Conservation (phyloP, 805 yeast genomes). For the Wickerhamomyces sydowiorum region DNA sequence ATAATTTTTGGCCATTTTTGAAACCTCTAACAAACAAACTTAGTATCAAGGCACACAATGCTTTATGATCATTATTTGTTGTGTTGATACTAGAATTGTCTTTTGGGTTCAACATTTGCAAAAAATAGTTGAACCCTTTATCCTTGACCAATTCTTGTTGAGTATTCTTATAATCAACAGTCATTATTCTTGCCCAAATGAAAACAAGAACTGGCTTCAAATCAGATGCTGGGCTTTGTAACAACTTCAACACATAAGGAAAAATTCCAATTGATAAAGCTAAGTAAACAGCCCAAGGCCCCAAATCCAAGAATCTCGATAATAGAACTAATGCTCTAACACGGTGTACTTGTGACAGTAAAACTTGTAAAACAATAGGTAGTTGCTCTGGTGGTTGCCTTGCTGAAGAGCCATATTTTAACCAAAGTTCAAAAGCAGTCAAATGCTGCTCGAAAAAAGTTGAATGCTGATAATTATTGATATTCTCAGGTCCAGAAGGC, state of each 20-base stretch:
- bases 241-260: constrained; percentile 84
- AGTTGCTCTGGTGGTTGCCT: constrained; percentile 90
- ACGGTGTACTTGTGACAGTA: constrained; percentile 90
- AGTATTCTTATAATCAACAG: constrained; percentile 84
- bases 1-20: constrained; percentile 71
- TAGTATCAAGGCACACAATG: constrained; percentile 90
- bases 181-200: constrained; percentile 97
- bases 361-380: constrained; percentile 88
- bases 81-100: constrained; percentile 14
- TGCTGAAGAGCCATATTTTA: constrained; percentile 80
- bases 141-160: constrained; percentile 92
- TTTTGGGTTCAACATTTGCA: constrained; percentile 61
- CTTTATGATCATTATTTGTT: constrained; percentile 66
- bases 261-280: constrained; percentile 93
- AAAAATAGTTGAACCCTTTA: constrained; percentile 82
- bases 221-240: constrained; percentile 95
- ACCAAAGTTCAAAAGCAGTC: constrained; percentile 96
- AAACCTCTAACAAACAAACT: constrained; percentile 80
- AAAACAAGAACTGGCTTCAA: constrained; percentile 89
- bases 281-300: constrained; percentile 95
- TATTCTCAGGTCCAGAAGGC: constrained; percentile 14
- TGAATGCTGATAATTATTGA: constrained; percentile 73
- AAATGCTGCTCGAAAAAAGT: constrained; percentile 93
- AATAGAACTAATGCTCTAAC: constrained; percentile 80
- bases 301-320: constrained; percentile 83